Conservation (phyloP, 2,329 filamentous ascomycete species). For the Pseudogymnoascus sp. region DNA sequence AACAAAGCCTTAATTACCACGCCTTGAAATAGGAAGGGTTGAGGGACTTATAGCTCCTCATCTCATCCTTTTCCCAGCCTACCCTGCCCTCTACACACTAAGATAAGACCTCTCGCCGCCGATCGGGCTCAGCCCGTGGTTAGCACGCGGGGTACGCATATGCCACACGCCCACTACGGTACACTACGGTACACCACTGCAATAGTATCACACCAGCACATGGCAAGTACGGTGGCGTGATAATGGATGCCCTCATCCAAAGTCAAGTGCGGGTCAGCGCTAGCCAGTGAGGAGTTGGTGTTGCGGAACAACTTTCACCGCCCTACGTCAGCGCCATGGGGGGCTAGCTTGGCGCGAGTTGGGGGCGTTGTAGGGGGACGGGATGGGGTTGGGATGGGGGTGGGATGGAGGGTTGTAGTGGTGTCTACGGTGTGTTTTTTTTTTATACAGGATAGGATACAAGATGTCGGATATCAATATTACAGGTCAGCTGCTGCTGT, state of each 20-base stretch:
- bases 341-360: background rate
- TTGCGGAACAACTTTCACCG: background rate
- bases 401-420: background rate
- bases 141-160: conserved; percentile 7
- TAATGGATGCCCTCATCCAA: background rate
- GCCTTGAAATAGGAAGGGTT: background rate
- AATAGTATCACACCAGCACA: background rate
- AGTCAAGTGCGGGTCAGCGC: background rate
- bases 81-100: background rate
- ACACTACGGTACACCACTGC: background rate
- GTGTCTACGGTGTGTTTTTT: background rate
- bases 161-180: background rate
- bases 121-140: background rate
- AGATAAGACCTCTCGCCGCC: background rate
- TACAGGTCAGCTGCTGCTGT: background rate
- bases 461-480: background rate
- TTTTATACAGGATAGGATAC: background rate
- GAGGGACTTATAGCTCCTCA: background rate
- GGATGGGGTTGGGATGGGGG: background rate
- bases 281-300: background rate
- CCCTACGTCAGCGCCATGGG: background rate
- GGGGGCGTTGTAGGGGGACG: background rate
- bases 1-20: background rate
- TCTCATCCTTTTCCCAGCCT: background rate
- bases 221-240: background rate